These are phyloP conservation scores for Botryosphaeria dothidea DNA, from an alignment of 2,329 filamentous ascomycete species.

Conservation along the genomic window DNA sequence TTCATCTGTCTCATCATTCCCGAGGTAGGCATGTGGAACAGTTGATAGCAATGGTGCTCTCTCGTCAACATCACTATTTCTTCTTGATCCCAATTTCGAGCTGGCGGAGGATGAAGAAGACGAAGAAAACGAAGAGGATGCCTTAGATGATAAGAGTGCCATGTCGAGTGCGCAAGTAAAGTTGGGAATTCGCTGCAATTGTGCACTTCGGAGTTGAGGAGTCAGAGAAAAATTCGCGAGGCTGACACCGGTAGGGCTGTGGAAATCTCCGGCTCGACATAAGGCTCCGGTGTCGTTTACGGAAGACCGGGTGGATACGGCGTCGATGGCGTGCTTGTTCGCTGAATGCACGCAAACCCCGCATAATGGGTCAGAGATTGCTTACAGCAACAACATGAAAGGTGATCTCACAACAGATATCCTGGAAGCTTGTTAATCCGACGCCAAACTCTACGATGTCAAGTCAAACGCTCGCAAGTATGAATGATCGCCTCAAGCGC, in stretches of 20 bases:
- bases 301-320: not conserved
- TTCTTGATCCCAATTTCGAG: not conserved
- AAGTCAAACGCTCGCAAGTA: no score
- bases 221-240: not conserved
- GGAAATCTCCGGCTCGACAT: not conserved
- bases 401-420: no score
- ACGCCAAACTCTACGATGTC: no score
- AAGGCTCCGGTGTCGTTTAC: not conserved
- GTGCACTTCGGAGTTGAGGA: no score
- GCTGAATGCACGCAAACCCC: not conserved
- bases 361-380: no score
- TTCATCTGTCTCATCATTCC: not conserved
- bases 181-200: no score
- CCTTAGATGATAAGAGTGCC: not conserved
- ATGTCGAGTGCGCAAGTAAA: not conserved
- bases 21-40: no score
- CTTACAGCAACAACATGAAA: no score
- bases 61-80: not conserved
- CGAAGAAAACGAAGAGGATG: not conserved
- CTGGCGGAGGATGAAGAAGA: not conserved
- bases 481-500: no score
- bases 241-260: not conserved
- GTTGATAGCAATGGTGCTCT: not conserved
- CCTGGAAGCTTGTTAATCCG: no score
- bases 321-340: conserved; percentile 7